phyloP scores from a whole-genome alignment of 1,139 yeast species.

The Geotrichum aggregatum region DNA sequence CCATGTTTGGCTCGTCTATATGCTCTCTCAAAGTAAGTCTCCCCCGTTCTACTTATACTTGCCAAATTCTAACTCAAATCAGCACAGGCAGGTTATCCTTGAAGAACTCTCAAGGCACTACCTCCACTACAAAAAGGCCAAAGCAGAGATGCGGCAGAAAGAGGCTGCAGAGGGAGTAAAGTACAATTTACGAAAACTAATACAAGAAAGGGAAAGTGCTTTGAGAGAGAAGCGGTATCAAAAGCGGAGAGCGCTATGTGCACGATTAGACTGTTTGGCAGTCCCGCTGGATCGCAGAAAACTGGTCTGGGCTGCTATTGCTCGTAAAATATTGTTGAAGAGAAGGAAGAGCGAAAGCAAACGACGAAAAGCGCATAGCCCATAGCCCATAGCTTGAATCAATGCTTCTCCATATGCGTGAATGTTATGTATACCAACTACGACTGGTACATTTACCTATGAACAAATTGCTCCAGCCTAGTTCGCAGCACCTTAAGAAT shows the following conservation, averaged over 20 bases:
- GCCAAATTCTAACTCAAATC: too few relatives aligned
- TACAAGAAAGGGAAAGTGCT: not conserved
- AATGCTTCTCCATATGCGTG: too few relatives aligned
- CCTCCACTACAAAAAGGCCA: not conserved
- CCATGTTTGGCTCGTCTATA: not conserved
- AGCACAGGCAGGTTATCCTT: not conserved
- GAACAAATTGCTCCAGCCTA: too few relatives aligned
- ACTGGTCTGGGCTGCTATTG: not conserved
- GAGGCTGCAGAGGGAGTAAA: too few relatives aligned
- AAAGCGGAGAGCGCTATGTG: not conserved
- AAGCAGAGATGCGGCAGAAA: not conserved
- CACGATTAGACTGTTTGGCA: not conserved
- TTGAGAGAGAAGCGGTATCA: not conserved
- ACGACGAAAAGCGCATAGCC: not conserved
- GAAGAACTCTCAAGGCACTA: not conserved
- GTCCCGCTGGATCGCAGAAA: not conserved
- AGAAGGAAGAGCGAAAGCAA: not conserved
- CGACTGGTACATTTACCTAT: too few relatives aligned
- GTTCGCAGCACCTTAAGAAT: too few relatives aligned
- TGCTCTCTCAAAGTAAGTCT: not conserved
- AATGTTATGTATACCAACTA: too few relatives aligned
- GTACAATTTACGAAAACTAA: too few relatives aligned
- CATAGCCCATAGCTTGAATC: not conserved
- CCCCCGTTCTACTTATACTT: not conserved
- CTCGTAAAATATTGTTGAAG: not conserved